Evolutionary conservation across 495 filamentous ascomycete genomes (phyloP).

Genomic region (Xylaria cubensis): DNA sequence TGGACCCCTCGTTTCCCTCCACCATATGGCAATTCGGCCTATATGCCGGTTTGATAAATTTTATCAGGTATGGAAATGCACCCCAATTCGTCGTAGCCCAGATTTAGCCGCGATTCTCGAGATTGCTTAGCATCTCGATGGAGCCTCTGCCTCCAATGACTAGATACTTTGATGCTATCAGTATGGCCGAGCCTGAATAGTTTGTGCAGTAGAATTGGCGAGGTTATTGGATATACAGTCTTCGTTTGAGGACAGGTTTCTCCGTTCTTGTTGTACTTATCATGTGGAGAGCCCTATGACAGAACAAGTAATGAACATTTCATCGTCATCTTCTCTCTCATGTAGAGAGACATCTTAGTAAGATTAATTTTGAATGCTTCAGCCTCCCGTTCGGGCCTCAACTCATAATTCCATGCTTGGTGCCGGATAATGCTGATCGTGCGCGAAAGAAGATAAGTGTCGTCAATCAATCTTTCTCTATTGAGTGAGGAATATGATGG

Average conservation of each 20-base stretch:
- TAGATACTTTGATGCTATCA: not conserved
- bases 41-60: constrained; percentile 21
- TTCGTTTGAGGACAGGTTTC: not conserved
- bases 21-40: constrained; percentile 16
- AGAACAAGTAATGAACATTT: too few relatives aligned
- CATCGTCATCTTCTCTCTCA: not conserved
- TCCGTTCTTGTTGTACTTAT: not conserved
- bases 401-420: not conserved
- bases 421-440: not conserved
- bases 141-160: not conserved
- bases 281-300: not conserved
- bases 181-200: not conserved
- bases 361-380: not conserved
- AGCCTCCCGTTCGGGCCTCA: not conserved
- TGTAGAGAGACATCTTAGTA: not conserved
- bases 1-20: constrained; percentile 17
- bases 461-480: not conserved
- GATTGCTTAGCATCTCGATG: constrained; percentile 6
- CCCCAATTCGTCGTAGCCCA: not conserved
- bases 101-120: constrained; percentile 21
- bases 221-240: not conserved
- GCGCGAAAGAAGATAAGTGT: not conserved
- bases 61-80: not conserved
- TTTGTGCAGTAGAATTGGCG: not conserved
- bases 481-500: not conserved